Evolutionary conservation across 148 eudicot species (phyloP).

Genomic region (Gaultheria prostrata): DNA sequence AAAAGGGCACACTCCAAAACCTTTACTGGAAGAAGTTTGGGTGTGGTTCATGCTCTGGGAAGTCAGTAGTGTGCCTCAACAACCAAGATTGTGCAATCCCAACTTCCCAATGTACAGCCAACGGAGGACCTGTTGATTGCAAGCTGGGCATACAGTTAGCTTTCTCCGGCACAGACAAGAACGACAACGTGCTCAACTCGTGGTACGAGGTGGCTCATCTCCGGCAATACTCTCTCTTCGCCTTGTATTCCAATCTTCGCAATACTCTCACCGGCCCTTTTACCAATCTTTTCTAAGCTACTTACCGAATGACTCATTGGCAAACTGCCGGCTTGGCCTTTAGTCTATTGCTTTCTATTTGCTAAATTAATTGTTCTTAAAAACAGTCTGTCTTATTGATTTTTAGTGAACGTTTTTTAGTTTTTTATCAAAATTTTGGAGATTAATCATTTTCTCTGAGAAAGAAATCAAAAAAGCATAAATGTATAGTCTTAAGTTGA

Average conservation of each 20-base stretch:
- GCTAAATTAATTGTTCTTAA: neutral
- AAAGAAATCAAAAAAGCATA: too few species aligned
- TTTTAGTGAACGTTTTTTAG: too few species aligned
- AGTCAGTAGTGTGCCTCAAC: constrained; percentile 43
- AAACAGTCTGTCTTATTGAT: neutral
- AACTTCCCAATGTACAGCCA: constrained; percentile 48
- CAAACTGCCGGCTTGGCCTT: neutral
- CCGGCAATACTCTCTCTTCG: constrained; percentile 57
- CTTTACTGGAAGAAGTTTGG: constrained; percentile 71
- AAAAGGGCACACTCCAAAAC: constrained; percentile 69
- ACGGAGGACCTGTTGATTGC: constrained; percentile 57
- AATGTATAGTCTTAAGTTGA: neutral
- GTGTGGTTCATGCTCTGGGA: constrained; percentile 46
- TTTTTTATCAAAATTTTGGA: too few species aligned
- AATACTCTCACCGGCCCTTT: constrained; percentile 35
- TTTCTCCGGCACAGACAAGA: constrained; percentile 84
- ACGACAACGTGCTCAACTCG: constrained; percentile 55
- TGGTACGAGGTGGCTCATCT: constrained; percentile 80
- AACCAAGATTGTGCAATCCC: constrained; percentile 59
- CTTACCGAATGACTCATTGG: neutral
- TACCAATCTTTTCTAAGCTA: constrained; percentile 22
- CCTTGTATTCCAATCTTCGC: constrained; percentile 44
- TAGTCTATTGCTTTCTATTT: neutral
- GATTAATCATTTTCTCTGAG: too few species aligned
- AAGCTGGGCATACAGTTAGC: constrained; percentile 59